Evolutionary conservation across 1,139 yeast genomes (phyloP).

Genomic region (Scheffersomyces segobiensis): DNA sequence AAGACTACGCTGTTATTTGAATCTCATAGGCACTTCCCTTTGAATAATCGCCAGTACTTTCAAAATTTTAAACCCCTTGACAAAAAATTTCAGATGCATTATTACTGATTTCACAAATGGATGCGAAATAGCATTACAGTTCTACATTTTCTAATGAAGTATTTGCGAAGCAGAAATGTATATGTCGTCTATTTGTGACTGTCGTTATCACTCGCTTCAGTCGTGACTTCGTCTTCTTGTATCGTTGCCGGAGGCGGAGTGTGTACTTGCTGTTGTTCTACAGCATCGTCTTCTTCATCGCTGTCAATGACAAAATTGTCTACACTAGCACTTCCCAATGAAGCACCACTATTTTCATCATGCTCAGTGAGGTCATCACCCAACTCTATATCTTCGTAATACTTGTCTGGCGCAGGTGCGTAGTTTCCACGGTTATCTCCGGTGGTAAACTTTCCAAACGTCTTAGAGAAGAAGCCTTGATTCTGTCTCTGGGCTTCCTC

Average conservation of each 20-base stretch:
- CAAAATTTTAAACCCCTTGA: background rate
- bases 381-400: slow-evolving; percentile 39
- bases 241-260: background rate
- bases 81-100: background rate
- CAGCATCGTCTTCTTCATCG: slow-evolving; percentile 39
- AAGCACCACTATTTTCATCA: slow-evolving; percentile 9
- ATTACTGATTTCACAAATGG: background rate
- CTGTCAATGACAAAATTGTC: slow-evolving; percentile 45
- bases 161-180: background rate
- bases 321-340: slow-evolving; percentile 15
- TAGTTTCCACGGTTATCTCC: slow-evolving; percentile 27
- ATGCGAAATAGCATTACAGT: background rate
- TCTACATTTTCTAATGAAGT: background rate
- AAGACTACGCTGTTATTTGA: background rate
- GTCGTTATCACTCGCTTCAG: background rate
- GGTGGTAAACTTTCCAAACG: slow-evolving; percentile 37
- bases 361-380: slow-evolving; percentile 23
- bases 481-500: slow-evolving; percentile 20
- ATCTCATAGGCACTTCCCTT: too few species aligned
- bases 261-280: background rate
- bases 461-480: slow-evolving; percentile 38
- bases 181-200: background rate
- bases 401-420: slow-evolving; percentile 25
- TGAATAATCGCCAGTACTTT: background rate
- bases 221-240: background rate